These are phyloP conservation scores for Xerophyta viscosa DNA, from an alignment of 106 monocot species.

Conservation along the genomic window DNA sequence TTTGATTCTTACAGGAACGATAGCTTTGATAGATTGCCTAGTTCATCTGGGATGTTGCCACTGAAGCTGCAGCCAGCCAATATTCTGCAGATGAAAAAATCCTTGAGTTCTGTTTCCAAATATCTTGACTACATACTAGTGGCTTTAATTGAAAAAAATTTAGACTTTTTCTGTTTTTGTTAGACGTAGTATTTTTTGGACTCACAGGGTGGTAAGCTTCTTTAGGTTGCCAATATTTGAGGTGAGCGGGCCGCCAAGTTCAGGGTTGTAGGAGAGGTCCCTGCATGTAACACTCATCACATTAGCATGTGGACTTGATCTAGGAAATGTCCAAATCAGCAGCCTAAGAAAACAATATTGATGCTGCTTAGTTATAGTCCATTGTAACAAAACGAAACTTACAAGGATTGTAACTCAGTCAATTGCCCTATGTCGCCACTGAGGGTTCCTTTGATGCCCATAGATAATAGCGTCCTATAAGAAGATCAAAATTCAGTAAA, in stretches of 20 bases:
- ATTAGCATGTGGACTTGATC: no score
- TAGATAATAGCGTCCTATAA: slow-evolving; percentile 29
- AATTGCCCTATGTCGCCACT: slow-evolving; percentile 36
- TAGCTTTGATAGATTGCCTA: slow-evolving; percentile 47
- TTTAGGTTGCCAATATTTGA: slow-evolving; percentile 36
- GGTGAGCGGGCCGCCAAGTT: slow-evolving; percentile 35
- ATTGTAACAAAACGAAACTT: no score
- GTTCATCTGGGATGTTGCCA: slow-evolving; percentile 50
- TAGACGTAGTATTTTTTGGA: no score
- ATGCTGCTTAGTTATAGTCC: no score
- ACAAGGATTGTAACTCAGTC: slow-evolving; percentile 42
- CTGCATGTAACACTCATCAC: no score
- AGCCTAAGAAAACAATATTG: no score
- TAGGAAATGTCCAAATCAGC: no score
- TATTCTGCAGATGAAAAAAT: slow-evolving; percentile 28
- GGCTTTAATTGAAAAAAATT: neutral
- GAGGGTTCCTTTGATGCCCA: slow-evolving; percentile 42
- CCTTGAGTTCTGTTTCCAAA: no score
- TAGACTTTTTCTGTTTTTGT: no score
- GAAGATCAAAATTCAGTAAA: slow-evolving; percentile 2
- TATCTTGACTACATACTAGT: neutral
- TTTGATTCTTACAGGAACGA: slow-evolving; percentile 32
- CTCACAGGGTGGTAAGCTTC: slow-evolving; percentile 52
- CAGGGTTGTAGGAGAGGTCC: slow-evolving; percentile 55
- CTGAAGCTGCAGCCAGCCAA: slow-evolving; percentile 63